Evolutionary conservation across 352 stramenopile species (phyloP), one percentile per base, ranked within the genome.

Genomic region (Phytopythium mirpurense): DNA sequence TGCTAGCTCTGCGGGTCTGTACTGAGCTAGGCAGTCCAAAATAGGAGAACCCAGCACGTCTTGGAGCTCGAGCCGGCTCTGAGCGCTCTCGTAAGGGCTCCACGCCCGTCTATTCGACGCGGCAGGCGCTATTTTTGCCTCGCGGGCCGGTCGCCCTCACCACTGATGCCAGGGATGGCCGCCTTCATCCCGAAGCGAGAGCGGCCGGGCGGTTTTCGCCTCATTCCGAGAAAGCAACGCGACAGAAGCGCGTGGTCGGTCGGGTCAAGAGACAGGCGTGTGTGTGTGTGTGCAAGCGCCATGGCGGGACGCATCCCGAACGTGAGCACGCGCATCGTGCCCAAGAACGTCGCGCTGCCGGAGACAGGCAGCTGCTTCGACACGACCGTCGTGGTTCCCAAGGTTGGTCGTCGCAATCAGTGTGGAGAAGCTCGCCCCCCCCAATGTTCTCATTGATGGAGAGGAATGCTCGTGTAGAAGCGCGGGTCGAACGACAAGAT

Each of bases 321-420:
- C 52, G 80, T 91, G 45, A 90, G 69, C 70, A 93, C 81, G 44
- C 77, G 80, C 36, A 88, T 93, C 52, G 83, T 91, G 59, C 78
- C 83, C 16, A 89, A 89, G 54, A 78, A 70, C 24, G 72, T 89
- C 37, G 46, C 79, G 19, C 56, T 96, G 24, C 74, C 78, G 8
- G 88, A 98, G 70, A 98, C 93, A 0, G 92, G 93, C 14, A 98
- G 92, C 52, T 97, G 93, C 63, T 98, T 98, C 57, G 95, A 98
- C 69, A 92, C 87, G 27, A 98, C 95, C 2, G 58, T 72, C 19
- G 72, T 86, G 15, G 38, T 54, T 21, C 27, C 63, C 27, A 90
- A 90, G 70, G 72, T 88, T 41, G 31, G 18, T n/a, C 16, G 29
- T 19, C 7, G 42, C 10, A 16, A 29, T 21, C 12, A 0, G 12